Base-by-base conservation (phyloP, 2,329 filamentous ascomycete species). In the Clarireedia monteithiana region DNA sequence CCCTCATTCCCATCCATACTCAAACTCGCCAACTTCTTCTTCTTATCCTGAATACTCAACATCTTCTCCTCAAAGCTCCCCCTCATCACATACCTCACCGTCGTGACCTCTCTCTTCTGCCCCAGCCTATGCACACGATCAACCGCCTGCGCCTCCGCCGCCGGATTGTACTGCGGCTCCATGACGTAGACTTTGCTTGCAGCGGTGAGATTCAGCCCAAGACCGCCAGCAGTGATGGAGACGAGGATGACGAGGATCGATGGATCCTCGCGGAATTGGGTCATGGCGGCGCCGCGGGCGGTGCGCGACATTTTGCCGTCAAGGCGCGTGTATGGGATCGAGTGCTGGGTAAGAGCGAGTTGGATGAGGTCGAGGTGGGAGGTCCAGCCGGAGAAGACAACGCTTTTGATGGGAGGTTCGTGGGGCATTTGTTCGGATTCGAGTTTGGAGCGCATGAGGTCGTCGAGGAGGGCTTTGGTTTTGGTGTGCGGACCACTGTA, bases 91-190 rank as follows among this genome's bases (percentile, higher is more conserved):
- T 89, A 97, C 39, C 91, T 83, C 39, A 89, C 84, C 1, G 91
- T 95, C n/a, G 81, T 81, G 0, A 99, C 94, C 12, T 85, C 82
- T n/a, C 94, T 80, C 64, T 83, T 94, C 75, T 99, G 94, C 0
- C 94, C 91, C 1, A 96, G 76, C 17, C 91, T 85, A 70, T 96
- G 91, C 5, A 99, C 89, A 30, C 94, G 89, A 69, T 97, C 94
- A 6, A 97, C 81, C 2, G 94, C 94, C 72, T 99, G 94, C 5
- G 91, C 89, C 71, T 99, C 92, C 0, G 91, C 90, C 0, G 91
- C 91, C 0, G 94, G 94, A 67, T 99, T 99, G 75, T 92, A 99
- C 68, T 96, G 91, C 5, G 94, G 94, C 70, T 99, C 94, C 92
- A 99, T 97, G 65, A 97, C 88, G 69, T 94, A 97, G 14, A 95